Percentiles rank a stretch among this genome's conserved stretches.
phyloP scores from a whole-genome alignment of 139 green algal genomes.

The Micractinium sp. region DNA sequence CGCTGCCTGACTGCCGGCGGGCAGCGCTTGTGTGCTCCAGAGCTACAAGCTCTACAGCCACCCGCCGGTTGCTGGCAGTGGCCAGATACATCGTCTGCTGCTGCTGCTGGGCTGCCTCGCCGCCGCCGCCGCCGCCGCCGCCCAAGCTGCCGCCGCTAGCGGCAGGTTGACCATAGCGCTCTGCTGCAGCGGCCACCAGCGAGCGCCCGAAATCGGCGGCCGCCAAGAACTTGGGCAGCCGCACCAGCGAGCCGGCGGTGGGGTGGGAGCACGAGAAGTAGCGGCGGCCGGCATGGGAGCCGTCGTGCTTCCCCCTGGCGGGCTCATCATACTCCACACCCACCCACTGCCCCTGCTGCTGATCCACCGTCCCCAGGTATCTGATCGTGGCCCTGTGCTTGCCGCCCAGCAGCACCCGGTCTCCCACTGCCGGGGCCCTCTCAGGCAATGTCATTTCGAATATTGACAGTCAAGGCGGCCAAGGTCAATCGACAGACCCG shows the following conservation, averaged over 20 bases:
- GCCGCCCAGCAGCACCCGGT: background rate
- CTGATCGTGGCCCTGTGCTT: conserved; percentile 65
- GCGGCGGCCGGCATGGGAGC: conserved; percentile 54
- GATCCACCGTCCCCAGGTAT: conserved; percentile 72
- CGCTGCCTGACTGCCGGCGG: background rate
- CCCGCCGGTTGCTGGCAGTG: conserved; percentile 46
- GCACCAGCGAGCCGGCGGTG: conserved; percentile 72
- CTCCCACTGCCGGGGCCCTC: background rate
- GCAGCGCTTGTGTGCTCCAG: background rate
- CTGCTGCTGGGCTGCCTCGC: no score
- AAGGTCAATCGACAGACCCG: no score
- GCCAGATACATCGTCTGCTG: conserved; percentile 57
- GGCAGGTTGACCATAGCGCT: conserved; percentile 58
- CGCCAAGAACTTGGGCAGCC: conserved; percentile 57
- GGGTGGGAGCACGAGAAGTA: conserved; percentile 72
- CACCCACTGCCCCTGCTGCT: conserved; percentile 75
- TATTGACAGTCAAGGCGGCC: no score
- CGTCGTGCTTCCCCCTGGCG: conserved; percentile 83
- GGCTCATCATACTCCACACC: conserved; percentile 89
- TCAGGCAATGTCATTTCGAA: no score
- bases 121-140: background rate
- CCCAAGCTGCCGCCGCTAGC: conserved; percentile 3
- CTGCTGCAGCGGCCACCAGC: conserved; percentile 57
- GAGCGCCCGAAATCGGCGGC: conserved; percentile 44
- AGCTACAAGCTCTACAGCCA: conserved; percentile 59